Evolutionary conservation across 306 rosid species (phyloP), one percentile per base, ranked within the genome.

Genomic region (Quercus berberidifolia): DNA sequence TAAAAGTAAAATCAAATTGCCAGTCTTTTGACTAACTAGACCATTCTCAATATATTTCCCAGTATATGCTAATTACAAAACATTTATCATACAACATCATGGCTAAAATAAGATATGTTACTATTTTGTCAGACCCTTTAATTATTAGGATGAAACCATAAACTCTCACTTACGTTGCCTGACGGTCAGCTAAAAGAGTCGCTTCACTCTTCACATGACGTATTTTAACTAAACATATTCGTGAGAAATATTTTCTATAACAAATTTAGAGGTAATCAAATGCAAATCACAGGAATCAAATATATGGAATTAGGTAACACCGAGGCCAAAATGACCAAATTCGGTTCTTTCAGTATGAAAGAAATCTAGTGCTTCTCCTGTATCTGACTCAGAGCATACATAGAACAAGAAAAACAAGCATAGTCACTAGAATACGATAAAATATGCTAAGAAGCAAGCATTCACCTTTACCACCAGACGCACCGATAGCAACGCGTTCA

Each of bases 401-500:
- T n/a, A n/a, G n/a, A n/a, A 35, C 10, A 4, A 68, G 54, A 19
- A 18, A 33, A 35, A 7, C 46, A 49, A 49, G 23, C 12, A 25
- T 7, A 7, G 51, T 68, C 52, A 9, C 17, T 9, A 2, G 51
- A 68, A 19, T 33, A 18, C 1, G 6, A 35, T 18, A 35, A 14
- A 68, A 67, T 30, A 19, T 2, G 41, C 38, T n/a, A 68, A 18
- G 52, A 38, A 68, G 3, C 8, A 68, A 68, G 28, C 28, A 67
- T 33, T 75, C 83, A 90, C 94, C 91, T 85, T 95, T 95, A 4
- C 99, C 99, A 38, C 99, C 99, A 17, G 99, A 92, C 35, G 98
- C 99, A 20, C 99, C 99, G 41, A 95, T 81, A 3, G 96, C 98
- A 3, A 92, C 74, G 46, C 98, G 98, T 19, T 95, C 96, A 0